A percentile compares a stretch with the other conserved stretches of the same genome.
Evolutionary conservation across 768 basidiomycete genomes (phyloP).

Genomic region (Podaxis mareebaensis): DNA sequence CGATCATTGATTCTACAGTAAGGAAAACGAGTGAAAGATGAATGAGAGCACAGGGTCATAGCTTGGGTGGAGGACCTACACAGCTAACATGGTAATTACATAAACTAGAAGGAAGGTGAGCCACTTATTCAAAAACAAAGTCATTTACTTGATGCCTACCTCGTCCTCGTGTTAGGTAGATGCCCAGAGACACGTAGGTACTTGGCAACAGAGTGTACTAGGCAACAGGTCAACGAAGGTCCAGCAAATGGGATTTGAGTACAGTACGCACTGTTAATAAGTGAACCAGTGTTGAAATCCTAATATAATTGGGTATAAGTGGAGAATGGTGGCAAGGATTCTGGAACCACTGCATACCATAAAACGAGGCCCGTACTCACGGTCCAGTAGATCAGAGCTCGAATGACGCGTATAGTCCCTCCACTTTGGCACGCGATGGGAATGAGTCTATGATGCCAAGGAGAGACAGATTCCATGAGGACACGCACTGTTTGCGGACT

Average conservation of each 20-base stretch:
- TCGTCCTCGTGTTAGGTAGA: conserved; percentile 1
- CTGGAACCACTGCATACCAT: neutral
- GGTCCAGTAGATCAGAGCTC: conserved; percentile 4
- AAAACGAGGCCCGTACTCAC: conserved; percentile 7
- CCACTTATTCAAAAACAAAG: too few relatives aligned
- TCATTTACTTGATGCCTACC: neutral
- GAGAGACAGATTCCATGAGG: neutral
- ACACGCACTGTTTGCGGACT: neutral
- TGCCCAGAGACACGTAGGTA: neutral
- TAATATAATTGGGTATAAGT: neutral
- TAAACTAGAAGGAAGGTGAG: neutral
- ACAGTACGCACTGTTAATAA: neutral
- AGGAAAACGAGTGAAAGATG: neutral
- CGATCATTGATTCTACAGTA: neutral
- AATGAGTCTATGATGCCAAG: neutral
- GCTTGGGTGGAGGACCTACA: neutral
- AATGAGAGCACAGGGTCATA: neutral
- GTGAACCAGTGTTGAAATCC: conserved; percentile 9
- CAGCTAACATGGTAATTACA: conserved; percentile 2
- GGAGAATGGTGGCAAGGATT: neutral
- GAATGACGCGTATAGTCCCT: conserved; percentile 1
- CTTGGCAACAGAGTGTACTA: conserved; percentile 4
- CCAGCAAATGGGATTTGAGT: too few relatives aligned
- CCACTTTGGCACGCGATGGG: neutral
- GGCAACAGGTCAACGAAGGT: neutral